A percentile compares a stretch with the other conserved stretches of the same genome.
These are phyloP conservation scores for Vishniacozyma victoriae DNA, from an alignment of 768 basidiomycete species.

Conservation along the genomic window DNA sequence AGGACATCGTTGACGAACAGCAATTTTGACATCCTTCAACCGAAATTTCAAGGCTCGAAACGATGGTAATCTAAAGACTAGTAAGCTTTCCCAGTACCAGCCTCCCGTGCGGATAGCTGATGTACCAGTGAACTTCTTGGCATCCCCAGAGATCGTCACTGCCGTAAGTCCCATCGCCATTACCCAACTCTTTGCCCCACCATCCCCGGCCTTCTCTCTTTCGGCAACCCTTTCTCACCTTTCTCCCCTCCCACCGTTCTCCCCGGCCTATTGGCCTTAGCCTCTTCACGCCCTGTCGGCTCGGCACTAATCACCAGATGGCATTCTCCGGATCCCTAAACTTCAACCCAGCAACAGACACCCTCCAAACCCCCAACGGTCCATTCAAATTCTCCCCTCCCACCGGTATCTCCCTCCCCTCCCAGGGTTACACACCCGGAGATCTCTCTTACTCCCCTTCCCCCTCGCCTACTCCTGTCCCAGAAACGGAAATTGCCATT, in stretches of 20 bases:
- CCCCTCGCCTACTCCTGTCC: constrained; percentile 65
- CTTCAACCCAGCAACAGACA: constrained; percentile 87
- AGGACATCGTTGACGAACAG: constrained; percentile 48
- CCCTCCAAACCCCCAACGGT: constrained; percentile 60
- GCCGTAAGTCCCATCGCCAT: constrained; percentile 51
- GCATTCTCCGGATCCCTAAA: constrained; percentile 87
- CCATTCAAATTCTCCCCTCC: constrained; percentile 81
- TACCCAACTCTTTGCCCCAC: constrained; percentile 9
- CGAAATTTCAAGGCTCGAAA: constrained; percentile 92
- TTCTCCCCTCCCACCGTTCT: neutral
- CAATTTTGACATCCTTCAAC: constrained; percentile 96
- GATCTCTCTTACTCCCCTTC: constrained; percentile 68
- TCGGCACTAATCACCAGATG: constrained; percentile 54
- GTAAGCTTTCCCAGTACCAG: constrained; percentile 9
- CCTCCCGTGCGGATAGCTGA: constrained; percentile 12
- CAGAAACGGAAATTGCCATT: constrained; percentile 72
- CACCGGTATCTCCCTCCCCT: constrained; percentile 74
- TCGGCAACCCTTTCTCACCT: too few relatives aligned
- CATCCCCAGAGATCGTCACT: constrained; percentile 93
- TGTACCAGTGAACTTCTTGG: constrained; percentile 76
- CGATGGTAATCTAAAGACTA: constrained; percentile 82
- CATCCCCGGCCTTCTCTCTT: too few relatives aligned
- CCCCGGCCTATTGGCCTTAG: neutral
- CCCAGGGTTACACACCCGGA: constrained; percentile 69
- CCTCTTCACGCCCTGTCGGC: too few relatives aligned